phyloP scores from a whole-genome alignment of 768 basidiomycete species.

The Fistulinella prunicolor region DNA sequence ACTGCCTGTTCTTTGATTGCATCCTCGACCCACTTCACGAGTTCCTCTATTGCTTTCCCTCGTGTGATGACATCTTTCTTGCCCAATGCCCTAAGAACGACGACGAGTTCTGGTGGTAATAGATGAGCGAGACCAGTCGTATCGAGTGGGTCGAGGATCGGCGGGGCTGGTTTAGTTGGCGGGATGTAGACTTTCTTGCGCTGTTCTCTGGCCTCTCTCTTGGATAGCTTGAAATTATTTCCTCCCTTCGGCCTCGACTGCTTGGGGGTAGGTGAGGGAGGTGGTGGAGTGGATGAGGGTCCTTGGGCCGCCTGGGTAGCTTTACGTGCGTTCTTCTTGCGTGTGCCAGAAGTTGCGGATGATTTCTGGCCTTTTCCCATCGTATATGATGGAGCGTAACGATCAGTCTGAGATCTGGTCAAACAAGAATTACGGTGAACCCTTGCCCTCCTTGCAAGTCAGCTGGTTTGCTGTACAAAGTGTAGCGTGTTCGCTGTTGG shows the following conservation, averaged over 20 bases:
- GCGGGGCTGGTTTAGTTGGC: constrained; percentile 73
- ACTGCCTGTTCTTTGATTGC: constrained; percentile 43
- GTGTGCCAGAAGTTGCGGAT: constrained; percentile 80
- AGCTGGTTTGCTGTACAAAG: too few species aligned
- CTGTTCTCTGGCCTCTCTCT: constrained; percentile 58
- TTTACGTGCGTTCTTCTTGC: constrained; percentile 91
- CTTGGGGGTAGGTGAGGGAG: constrained; percentile 38
- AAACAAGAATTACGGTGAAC: too few species aligned
- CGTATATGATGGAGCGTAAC: too few species aligned
- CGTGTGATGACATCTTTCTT: constrained; percentile 92
- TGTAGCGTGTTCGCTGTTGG: too few species aligned
- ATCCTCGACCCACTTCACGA: constrained; percentile 64
- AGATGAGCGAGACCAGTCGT: constrained; percentile 70
- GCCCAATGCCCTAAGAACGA: constrained; percentile 73
- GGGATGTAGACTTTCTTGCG: constrained; percentile 84
- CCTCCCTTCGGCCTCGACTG: constrained; percentile 49
- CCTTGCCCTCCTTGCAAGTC: too few species aligned
- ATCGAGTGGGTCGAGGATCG: constrained; percentile 83
- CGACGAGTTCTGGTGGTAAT: constrained; percentile 77
- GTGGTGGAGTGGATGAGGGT: constrained; percentile 16
- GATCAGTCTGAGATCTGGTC: constrained; percentile 6
- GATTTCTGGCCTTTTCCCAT: constrained; percentile 59
- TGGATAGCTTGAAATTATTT: constrained; percentile 44
- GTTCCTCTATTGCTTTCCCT: constrained; percentile 79
- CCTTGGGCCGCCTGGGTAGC: constrained; percentile 36